Conservation (phyloP, 768 basidiomycete genomes). For the Tylopilus rubrobrunneus region DNA sequence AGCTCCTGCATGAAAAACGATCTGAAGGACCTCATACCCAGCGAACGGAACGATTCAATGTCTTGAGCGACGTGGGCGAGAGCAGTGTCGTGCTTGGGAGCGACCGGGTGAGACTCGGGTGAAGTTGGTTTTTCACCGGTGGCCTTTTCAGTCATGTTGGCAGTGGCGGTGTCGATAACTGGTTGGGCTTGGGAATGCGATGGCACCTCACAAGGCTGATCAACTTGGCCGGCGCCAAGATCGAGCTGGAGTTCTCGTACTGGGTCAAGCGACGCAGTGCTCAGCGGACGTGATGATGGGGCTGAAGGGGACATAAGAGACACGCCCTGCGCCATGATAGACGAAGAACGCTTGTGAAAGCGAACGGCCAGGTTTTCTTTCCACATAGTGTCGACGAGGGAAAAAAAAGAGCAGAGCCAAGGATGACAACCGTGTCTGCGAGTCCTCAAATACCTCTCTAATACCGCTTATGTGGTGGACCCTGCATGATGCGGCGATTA, state of each 20-base stretch:
- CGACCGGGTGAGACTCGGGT: not conserved
- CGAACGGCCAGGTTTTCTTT: slow-evolving; percentile 12
- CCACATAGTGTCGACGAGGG: slow-evolving; percentile 5
- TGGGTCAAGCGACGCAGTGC: slow-evolving; percentile 4
- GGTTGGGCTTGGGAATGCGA: not conserved
- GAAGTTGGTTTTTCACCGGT: not conserved
- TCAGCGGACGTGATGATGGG: not conserved
- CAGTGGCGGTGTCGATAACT: slow-evolving; percentile 1
- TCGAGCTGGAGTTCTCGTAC: slow-evolving; percentile 9
- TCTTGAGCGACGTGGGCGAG: slow-evolving; percentile 5
- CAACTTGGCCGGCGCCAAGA: not conserved
- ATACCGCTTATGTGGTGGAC: not conserved
- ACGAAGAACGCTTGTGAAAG: slow-evolving; percentile 9
- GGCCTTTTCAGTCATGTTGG: not conserved
- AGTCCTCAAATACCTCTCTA: not conserved
- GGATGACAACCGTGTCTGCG: not conserved
- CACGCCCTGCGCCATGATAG: slow-evolving; percentile 5
- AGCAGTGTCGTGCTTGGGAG: not conserved
- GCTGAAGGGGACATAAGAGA: slow-evolving; percentile 10
- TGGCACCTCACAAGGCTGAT: not conserved
- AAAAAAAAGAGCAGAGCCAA: not conserved
- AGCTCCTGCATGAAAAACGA: slow-evolving; percentile 22
- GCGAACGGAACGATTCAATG: slow-evolving; percentile 8
- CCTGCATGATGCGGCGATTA: not conserved
- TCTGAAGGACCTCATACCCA: slow-evolving; percentile 9